A percentile compares a stretch with the other conserved stretches of the same genome.
phyloP scores from a whole-genome alignment of 2,329 filamentous ascomycete species.

The Botrytis byssoidea region DNA sequence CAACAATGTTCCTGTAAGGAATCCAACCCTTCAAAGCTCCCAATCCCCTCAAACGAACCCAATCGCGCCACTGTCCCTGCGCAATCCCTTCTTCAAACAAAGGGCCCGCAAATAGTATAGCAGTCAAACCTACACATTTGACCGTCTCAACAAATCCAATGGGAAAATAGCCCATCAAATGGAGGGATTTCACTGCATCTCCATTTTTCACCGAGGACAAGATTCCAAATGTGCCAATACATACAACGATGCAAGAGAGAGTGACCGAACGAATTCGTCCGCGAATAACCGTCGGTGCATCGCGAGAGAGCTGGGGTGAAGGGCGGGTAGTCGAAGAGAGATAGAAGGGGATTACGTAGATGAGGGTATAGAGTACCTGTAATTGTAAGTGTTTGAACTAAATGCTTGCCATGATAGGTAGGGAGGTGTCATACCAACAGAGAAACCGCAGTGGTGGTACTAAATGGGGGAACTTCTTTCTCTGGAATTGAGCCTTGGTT shows the following conservation, averaged over 20 bases:
- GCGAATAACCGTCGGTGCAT: constrained; percentile 86
- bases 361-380: constrained; percentile 75
- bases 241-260: constrained; percentile 69
- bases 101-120: constrained; percentile 77
- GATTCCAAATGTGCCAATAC: constrained; percentile 64
- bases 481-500: constrained; percentile 25
- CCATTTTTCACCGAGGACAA: constrained; percentile 55
- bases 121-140: constrained; percentile 67
- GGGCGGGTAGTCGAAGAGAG: constrained; percentile 76
- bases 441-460: constrained; percentile 30
- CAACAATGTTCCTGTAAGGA: constrained; percentile 82
- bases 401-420: background rate
- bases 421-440: constrained; percentile 30
- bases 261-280: constrained; percentile 80
- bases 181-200: constrained; percentile 56
- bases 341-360: constrained; percentile 93
- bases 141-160: constrained; percentile 62
- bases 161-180: constrained; percentile 80
- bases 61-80: constrained; percentile 67
- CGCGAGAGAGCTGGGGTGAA: constrained; percentile 73
- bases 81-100: constrained; percentile 77
- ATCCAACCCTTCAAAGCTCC: constrained; percentile 71
- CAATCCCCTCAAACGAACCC: constrained; percentile 56
- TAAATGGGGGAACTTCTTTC: constrained; percentile 33
- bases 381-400: constrained; percentile 5